phyloP scores from a whole-genome alignment of 1,284 basidiomycete genomes.

The Puccinia horiana region DNA sequence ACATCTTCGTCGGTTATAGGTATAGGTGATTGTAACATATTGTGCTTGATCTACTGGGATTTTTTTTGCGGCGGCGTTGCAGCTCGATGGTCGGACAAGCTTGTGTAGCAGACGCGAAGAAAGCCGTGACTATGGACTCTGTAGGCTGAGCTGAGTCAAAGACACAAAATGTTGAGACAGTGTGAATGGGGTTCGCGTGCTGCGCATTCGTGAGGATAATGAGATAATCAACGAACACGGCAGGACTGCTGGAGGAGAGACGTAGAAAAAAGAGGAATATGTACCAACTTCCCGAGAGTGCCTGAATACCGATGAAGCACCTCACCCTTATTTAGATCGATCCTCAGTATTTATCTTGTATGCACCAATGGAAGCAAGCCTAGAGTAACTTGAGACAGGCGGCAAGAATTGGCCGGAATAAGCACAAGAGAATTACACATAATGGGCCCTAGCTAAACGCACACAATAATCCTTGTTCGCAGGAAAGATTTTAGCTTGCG shows the following conservation, averaged over 20 bases:
- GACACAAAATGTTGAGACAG: not conserved
- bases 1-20: not conserved
- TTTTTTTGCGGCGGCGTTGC: not conserved
- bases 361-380: not conserved
- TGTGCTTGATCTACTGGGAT: not conserved
- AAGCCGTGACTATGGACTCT: not conserved
- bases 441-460: not conserved
- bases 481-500: not conserved
- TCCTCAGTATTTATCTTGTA: no score
- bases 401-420: not conserved
- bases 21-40: not conserved
- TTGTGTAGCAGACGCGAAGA: not conserved
- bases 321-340: no score
- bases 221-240: not conserved
- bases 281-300: not conserved
- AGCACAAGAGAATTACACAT: not conserved
- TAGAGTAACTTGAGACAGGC: not conserved
- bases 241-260: not conserved
- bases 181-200: not conserved
- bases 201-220: not conserved
- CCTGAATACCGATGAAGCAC: not conserved
- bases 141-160: not conserved
- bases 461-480: not conserved
- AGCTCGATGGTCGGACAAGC: not conserved
- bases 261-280: not conserved